phyloP scores from a whole-genome alignment of 2,329 filamentous ascomycete genomes.

The Fusarium phyllophilum region DNA sequence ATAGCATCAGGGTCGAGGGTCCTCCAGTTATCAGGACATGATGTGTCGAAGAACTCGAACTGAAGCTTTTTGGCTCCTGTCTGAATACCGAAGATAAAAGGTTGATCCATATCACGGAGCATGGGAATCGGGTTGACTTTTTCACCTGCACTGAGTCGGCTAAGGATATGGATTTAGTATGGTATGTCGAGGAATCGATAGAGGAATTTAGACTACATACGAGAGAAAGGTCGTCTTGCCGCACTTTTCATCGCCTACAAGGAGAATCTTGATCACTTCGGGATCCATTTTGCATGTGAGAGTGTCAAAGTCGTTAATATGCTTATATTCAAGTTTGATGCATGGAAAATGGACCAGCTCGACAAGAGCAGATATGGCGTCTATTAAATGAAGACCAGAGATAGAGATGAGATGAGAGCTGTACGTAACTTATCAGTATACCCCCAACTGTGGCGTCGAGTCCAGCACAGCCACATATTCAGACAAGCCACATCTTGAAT shows the following conservation, averaged over 20 bases:
- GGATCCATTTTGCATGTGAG: slow-evolving; percentile 54
- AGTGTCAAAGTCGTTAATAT: background rate
- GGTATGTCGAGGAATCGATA: slow-evolving; percentile 8
- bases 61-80: slow-evolving; percentile 54
- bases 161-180: slow-evolving; percentile 42
- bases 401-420: slow-evolving; percentile 39
- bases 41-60: slow-evolving; percentile 70
- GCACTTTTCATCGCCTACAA: slow-evolving; percentile 68
- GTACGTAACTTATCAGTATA: slow-evolving; percentile 42
- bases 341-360: background rate
- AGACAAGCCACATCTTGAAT: slow-evolving; percentile 33
- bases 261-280: slow-evolving; percentile 61
- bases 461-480: slow-evolving; percentile 18
- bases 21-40: slow-evolving; percentile 67
- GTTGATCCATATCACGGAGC: slow-evolving; percentile 68
- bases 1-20: slow-evolving; percentile 67
- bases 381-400: slow-evolving; percentile 16
- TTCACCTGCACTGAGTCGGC: slow-evolving; percentile 62
- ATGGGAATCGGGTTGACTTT: slow-evolving; percentile 56
- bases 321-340: background rate
- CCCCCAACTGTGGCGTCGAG: slow-evolving; percentile 29
- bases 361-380: slow-evolving; percentile 8
- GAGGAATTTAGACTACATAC: slow-evolving; percentile 54
- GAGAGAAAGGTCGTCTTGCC: slow-evolving; percentile 72
- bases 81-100: slow-evolving; percentile 67